Base-by-base conservation (phyloP, 2,329 filamentous ascomycete species). In the Colletotrichum melonis region DNA sequence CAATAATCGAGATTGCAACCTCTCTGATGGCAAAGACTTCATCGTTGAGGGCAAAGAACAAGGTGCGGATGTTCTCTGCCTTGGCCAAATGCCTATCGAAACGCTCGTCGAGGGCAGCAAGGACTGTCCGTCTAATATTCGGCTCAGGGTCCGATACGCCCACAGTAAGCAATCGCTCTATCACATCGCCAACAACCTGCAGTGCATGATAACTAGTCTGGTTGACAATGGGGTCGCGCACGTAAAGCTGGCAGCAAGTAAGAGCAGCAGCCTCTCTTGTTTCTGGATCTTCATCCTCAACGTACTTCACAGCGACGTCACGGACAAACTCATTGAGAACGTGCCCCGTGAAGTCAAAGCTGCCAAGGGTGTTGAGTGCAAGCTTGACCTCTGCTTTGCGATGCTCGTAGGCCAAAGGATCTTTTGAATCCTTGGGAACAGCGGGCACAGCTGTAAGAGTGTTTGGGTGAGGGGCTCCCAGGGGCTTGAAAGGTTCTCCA, bases 241-340 rank as follows among this genome's bases (percentile, higher is more conserved):
- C 94, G 79, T 98, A 98, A 58, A 99, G 90, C 82, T 99, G 97
- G 80, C 97, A 99, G 83, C 97, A 98, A 5, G 97, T 99, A 74
- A 99, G 87, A 19, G 97, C 95, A 2, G 97, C 96, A 19, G 97
- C 97, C 82, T 98, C 96, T 73, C 97, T 92, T 63, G 98, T 98
- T 76, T 97, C 94, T 0, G 95, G 89, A 78, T 98, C 97, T 77
- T 98, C 96, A 75, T 97, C 97, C 77, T 99, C 96, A 55, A 99
- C 96, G 78, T 98, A 99, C 81, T 96, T 97, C 80, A 99, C 97
- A 4, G 97, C 97, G 63, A 99, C 97, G 80, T 99, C 97, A 28
- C 97, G 94, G 32, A 99, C 97, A 77, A 99, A 99, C 81, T 99
- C 97, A 78, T 99, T 99, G 19, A 99, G 86, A 19, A 98, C 93